Evolutionary conservation across 2,329 filamentous ascomycete genomes (phyloP).

Genomic region (Cladophialophora exuberans): DNA sequence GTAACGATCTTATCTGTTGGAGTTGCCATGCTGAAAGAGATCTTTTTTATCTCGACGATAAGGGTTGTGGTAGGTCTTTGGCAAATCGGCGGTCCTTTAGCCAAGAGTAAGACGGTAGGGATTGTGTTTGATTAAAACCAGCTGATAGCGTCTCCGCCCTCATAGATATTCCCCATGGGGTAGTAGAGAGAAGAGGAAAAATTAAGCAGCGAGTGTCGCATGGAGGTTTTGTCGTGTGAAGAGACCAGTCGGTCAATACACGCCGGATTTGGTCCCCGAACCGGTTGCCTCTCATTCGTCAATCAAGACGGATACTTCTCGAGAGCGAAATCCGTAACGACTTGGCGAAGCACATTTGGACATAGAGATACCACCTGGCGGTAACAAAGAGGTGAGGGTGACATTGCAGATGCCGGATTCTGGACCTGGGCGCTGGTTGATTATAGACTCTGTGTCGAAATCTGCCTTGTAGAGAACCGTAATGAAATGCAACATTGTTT

Average conservation of each 20-base stretch:
- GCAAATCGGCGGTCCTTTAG: not conserved
- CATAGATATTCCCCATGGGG: constrained; percentile 2
- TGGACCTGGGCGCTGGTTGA: not conserved
- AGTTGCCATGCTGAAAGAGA: not conserved
- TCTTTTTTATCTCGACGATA: not conserved
- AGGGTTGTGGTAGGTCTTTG: not conserved
- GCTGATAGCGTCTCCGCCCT: not conserved
- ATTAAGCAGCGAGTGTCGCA: not conserved
- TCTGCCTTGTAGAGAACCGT: not conserved
- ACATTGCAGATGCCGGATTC: not conserved
- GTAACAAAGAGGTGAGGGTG: not conserved
- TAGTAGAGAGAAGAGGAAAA: not conserved
- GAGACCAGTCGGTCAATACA: not conserved
- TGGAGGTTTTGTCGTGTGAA: not conserved
- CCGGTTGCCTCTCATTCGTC: not conserved
- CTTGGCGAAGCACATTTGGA: not conserved
- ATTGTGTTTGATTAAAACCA: not conserved
- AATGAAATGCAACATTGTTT: not conserved
- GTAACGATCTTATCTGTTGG: not conserved
- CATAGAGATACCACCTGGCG: not conserved
- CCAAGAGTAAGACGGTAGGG: not conserved
- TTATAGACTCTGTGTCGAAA: not conserved
- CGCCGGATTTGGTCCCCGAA: not conserved
- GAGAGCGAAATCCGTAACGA: not conserved
- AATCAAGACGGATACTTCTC: not conserved